A percentile compares a stretch with the other conserved stretches of the same genome.
Evolutionary conservation across 139 green algal genomes (phyloP).

Genomic region (Spirogloea muscicola): DNA sequence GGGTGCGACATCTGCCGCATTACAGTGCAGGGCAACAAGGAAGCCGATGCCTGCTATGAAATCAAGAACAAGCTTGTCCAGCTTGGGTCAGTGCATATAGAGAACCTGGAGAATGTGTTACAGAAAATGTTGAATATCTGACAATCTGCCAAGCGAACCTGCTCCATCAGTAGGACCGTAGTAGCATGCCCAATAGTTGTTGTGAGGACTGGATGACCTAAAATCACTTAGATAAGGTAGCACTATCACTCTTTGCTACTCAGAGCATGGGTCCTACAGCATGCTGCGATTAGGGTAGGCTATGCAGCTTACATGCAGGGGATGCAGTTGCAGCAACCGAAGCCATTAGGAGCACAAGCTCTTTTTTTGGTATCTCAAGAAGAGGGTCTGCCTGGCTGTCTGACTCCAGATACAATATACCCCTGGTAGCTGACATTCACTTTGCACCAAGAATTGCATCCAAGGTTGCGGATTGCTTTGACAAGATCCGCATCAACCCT

Average conservation of each 20-base stretch:
- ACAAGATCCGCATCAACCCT: slow-evolving; percentile 95
- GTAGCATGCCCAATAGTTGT: no score
- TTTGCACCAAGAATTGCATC: slow-evolving; percentile 93
- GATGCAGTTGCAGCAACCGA: background rate
- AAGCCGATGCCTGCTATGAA: slow-evolving; percentile 87
- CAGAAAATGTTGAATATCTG: no score
- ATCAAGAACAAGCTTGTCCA: slow-evolving; percentile 82
- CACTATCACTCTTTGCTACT: no score
- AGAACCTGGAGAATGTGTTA: no score
- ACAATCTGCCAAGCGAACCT: no score
- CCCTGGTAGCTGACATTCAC: slow-evolving; percentile 98
- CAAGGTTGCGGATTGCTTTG: slow-evolving; percentile 96
- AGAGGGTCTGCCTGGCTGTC: background rate
- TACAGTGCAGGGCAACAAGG: slow-evolving; percentile 87
- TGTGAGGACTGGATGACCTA: no score
- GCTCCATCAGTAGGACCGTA: no score
- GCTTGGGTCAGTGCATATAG: slow-evolving; percentile 35
- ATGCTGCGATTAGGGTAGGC: no score
- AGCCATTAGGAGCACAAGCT: background rate
- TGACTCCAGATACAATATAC: slow-evolving; percentile 75
- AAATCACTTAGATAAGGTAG: no score
- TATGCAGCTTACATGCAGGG: background rate
- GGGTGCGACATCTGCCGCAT: slow-evolving; percentile 94
- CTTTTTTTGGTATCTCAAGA: background rate
- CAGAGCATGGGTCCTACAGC: no score